Percentiles rank a stretch among this genome's conserved stretches.
These are phyloP conservation scores for Eimeria tenella DNA, from an alignment of 169 alveolate genomes.

Conservation along the genomic window DNA sequence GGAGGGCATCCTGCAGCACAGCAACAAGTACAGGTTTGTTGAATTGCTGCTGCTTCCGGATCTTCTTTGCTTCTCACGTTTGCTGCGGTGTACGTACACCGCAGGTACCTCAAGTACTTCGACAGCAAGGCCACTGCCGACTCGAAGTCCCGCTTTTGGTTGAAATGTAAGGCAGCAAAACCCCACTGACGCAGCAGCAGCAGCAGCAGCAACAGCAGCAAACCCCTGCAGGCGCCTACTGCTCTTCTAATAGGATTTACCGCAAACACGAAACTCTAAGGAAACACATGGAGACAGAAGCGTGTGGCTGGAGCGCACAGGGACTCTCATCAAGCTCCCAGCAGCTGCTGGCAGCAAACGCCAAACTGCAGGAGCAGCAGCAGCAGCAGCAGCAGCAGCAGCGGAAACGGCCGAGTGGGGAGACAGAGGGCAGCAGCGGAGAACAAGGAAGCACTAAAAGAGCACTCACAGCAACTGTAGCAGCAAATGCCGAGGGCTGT, in stretches of 20 bases:
- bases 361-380: conserved; percentile 7
- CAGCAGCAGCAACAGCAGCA: background rate
- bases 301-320: background rate
- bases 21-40: background rate
- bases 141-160: background rate
- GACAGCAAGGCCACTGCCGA: background rate
- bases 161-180: conserved; percentile 5
- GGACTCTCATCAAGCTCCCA: background rate
- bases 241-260: background rate
- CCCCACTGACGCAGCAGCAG: background rate
- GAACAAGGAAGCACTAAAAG: too few relatives aligned
- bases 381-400: background rate
- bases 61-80: background rate
- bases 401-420: background rate
- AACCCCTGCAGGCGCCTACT: conserved; percentile 35
- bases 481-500: too few relatives aligned
- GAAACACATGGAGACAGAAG: conserved; percentile 7
- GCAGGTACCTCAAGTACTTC: conserved; percentile 5
- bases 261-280: conserved; percentile 28
- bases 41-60: background rate
- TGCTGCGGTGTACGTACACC: conserved; percentile 7
- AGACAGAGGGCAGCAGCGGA: too few relatives aligned
- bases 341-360: background rate
- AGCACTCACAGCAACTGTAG: too few relatives aligned
- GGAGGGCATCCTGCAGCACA: background rate